phyloP scores from a whole-genome alignment of 148 eudicot species.

The Fagopyrum esculentum region DNA sequence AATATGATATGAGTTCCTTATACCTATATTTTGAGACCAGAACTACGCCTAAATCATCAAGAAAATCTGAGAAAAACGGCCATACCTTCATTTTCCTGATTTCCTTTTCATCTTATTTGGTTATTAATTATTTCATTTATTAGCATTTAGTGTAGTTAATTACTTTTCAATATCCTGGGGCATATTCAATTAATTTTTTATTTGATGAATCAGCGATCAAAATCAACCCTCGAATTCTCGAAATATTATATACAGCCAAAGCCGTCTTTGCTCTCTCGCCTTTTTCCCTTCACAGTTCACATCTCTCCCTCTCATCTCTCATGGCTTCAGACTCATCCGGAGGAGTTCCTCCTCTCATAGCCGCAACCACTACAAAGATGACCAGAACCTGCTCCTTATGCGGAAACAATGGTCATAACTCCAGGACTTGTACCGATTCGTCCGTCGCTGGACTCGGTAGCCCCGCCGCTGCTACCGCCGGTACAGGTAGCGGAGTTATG shows the following conservation, averaged over 20 bases:
- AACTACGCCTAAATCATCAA: too few relatives aligned
- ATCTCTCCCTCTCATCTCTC: neutral
- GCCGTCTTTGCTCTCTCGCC: slow-evolving; percentile 3
- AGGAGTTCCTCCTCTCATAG: neutral
- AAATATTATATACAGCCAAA: slow-evolving; percentile 4
- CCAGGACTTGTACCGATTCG: slow-evolving; percentile 31
- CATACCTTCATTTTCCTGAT: too few relatives aligned
- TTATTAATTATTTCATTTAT: too few relatives aligned
- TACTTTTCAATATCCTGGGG: too few relatives aligned
- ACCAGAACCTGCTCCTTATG: slow-evolving; percentile 34
- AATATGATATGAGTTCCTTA: too few relatives aligned
- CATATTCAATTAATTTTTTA: too few relatives aligned
- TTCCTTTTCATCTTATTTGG: too few relatives aligned
- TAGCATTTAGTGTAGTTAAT: too few relatives aligned
- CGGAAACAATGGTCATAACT: slow-evolving; percentile 40
- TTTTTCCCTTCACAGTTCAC: neutral
- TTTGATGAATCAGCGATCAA: neutral
- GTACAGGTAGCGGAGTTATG: slow-evolving; percentile 29
- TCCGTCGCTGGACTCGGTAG: neutral
- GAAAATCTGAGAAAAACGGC: too few relatives aligned
- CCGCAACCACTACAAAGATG: slow-evolving; percentile 17
- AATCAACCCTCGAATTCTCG: neutral
- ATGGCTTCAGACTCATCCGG: slow-evolving; percentile 11
- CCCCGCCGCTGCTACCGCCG: neutral
- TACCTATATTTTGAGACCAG: too few relatives aligned